Percentiles rank a stretch among this genome's conserved stretches.
phyloP scores from a whole-genome alignment of 2,329 filamentous ascomycete species.

The Cladosporium sp. region DNA sequence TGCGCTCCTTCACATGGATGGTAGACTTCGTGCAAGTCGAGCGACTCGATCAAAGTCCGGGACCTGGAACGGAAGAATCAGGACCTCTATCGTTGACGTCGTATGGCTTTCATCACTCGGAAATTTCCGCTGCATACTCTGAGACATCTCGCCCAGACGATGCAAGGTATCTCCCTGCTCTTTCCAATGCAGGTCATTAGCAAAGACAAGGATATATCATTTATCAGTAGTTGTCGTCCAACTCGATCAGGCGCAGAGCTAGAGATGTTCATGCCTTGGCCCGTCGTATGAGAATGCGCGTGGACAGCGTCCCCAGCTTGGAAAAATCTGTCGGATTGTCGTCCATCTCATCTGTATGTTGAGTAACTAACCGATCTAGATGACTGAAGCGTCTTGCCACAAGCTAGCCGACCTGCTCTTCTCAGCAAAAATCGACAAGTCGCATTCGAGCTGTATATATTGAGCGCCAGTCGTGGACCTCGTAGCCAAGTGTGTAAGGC shows the following conservation, averaged over 20 bases:
- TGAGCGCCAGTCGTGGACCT: not conserved
- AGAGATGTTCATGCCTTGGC: conserved; percentile 54
- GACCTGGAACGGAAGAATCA: not conserved
- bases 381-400: not conserved
- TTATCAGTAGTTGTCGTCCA: not conserved
- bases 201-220: not conserved
- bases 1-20: not conserved
- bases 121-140: not conserved
- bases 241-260: conserved; percentile 61
- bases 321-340: not conserved
- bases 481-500: not conserved
- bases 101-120: not conserved
- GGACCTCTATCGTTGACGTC: not conserved
- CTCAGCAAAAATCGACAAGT: no score
- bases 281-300: not conserved
- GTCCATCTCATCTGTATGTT: not conserved
- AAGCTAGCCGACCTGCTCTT: not conserved
- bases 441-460: not conserved
- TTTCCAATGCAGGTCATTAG: not conserved
- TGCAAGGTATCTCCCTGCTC: not conserved
- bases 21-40: not conserved
- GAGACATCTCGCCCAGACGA: not conserved
- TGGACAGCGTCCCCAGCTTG: not conserved
- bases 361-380: not conserved
- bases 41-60: not conserved